Base-by-base conservation (phyloP, 164 flowering plant species). In the Chimonanthus praecox region DNA sequence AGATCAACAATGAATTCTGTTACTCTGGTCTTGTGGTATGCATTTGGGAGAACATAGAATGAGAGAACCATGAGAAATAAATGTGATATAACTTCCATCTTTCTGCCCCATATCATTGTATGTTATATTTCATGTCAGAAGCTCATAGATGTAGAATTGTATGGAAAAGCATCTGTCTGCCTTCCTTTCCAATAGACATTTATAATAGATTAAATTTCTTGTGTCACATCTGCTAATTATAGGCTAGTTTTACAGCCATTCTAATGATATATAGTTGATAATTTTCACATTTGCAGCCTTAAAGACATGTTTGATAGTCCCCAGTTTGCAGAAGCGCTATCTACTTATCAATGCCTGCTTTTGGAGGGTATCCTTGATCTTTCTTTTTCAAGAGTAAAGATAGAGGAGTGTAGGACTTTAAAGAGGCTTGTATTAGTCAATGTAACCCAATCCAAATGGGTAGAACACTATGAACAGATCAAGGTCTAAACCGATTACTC, bases 351-450 rank as follows among this genome's bases (percentile, higher is more conserved):
- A 80, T 80, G 85, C 60, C 83, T 95, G 73, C 92, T 92, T 72
- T 81, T 81, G 4, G 97, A 90, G 77, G 99, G 97, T 49, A 79
- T 95, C 71, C 87, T 92, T 81, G 94, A 90, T 79, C 71, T 64
- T 72, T 86, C 97, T 68, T 78, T 85, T 51, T 49, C 82, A 4
- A 91, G 83, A 74, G 82, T 76, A 48, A 79, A 80, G 68, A 50
- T 69, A 66, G 96, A 88, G 72, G 92, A 89, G 70, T 87, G 87
- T 75, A 83, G 83, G 78, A 81, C 78, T 64, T 50, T 95, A 73
- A 89, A 83, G 86, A 88, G 81, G 81, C 88, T 90, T 71, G 87
- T 83, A 4, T 80, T 93, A 50, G 77, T 76, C 70, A 83, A 82
- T 82, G 75, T 71, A 64, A 74, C 85, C 4, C 93, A 88, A 78